Evolutionary conservation across 352 stramenopile species (phyloP), one percentile per base, ranked within the genome.

Genomic region (Blastocystis sp.): DNA sequence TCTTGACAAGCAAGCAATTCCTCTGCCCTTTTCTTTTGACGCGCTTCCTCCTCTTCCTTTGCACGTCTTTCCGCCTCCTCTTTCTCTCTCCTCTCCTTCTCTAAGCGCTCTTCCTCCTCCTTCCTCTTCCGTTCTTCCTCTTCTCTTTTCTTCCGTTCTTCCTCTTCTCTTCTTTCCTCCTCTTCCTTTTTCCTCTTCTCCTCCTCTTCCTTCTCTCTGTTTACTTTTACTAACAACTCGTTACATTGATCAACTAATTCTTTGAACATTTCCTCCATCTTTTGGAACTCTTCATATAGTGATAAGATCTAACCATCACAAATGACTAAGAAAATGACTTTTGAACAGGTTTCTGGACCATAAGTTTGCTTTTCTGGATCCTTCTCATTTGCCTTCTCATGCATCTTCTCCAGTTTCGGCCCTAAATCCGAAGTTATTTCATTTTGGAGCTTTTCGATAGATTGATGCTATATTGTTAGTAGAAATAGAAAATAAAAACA

Each of bases 341-440:
- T 84, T 7, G 59, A 20, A 45, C 73, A 68, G 3, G 73, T 84
- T 29, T 84, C 73, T 23, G 73, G 73, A 53, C 73, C 73, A 68
- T 84, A 84, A 18, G 29, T 68, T 29, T 84, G 73, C 34, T 84
- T 84, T 23, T 66, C 47, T 6, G 43, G 47, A 23, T 84, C 41
- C 23, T 50, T 66, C 47, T 84, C 73, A 45, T 13, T 66, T 18
- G 73, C 73, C 39, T 61, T 56, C 53, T 66, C 73, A 69, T 84
- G 45, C 73, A 84, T 84, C 53, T 84, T 84, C 34, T 84, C 73
- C 5, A 84, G 41, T 55, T 84, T 84, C 56, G 53, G 47, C 9
- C 20, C 39, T 13, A 84, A 26, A 13, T 64, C 34, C 1, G 50
- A 53, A 6, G 50, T 54, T 26, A 84, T 41, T 45, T 84, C 73